A percentile compares a stretch with the other conserved stretches of the same genome.
Evolutionary conservation across 768 basidiomycete genomes (phyloP).

Genomic region (Sarcodon aspratus): DNA sequence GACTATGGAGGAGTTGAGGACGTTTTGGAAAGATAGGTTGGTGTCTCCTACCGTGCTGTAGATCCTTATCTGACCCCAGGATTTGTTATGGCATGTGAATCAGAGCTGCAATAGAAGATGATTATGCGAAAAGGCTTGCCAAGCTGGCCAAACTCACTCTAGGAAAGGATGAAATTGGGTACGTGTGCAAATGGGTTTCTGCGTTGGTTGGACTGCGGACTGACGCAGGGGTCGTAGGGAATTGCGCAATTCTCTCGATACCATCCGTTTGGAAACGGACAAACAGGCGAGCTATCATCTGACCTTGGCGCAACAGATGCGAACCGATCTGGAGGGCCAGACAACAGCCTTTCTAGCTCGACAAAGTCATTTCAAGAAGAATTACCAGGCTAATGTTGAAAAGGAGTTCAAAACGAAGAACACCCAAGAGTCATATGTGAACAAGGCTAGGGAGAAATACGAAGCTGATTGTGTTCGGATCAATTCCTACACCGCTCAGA

Average conservation of each 20-base stretch:
- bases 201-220: background rate
- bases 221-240: constrained; percentile 38
- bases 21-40: constrained; percentile 94
- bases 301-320: constrained; percentile 64
- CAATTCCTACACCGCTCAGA: constrained; percentile 89
- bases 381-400: constrained; percentile 67
- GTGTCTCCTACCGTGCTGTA: constrained; percentile 3
- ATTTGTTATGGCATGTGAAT: background rate
- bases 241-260: constrained; percentile 70
- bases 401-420: constrained; percentile 87
- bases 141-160: constrained; percentile 68
- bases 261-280: constrained; percentile 74
- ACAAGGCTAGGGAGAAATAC: constrained; percentile 88
- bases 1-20: constrained; percentile 81
- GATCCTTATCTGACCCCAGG: too few species aligned
- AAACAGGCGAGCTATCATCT: constrained; percentile 66
- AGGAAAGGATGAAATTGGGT: constrained; percentile 93
- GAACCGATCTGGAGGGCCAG: constrained; percentile 62
- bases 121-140: constrained; percentile 78
- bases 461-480: constrained; percentile 87
- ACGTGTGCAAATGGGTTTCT: constrained; percentile 20
- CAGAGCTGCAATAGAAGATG: constrained; percentile 88
- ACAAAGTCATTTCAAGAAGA: constrained; percentile 65
- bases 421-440: constrained; percentile 74
- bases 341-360: constrained; percentile 46